A percentile compares a stretch with the other conserved stretches of the same genome.
phyloP scores from a whole-genome alignment of 2,329 filamentous ascomycete genomes.

The Phialocephala sp. region DNA sequence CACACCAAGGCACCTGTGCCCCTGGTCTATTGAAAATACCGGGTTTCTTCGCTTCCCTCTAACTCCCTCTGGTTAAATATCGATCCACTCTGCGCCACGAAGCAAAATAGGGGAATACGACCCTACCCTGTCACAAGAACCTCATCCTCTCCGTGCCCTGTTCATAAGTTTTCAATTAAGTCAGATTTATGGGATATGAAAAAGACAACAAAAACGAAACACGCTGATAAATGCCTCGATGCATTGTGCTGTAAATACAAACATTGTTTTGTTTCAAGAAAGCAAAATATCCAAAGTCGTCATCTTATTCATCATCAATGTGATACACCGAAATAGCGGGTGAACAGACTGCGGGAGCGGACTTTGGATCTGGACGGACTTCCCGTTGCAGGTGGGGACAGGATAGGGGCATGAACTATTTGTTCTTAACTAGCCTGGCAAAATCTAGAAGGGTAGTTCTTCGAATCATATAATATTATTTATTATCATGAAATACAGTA shows the following conservation, averaged over 20 bases:
- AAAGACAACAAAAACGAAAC: neutral
- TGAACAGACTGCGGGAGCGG: neutral
- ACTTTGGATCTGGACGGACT: neutral
- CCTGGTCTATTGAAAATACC: neutral
- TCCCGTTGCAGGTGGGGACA: neutral
- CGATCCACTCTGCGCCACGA: too few relatives aligned
- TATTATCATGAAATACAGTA: constrained; percentile 22
- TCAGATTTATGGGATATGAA: neutral
- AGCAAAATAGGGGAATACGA: too few relatives aligned
- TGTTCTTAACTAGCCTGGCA: neutral
- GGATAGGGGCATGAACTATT: constrained; percentile 3
- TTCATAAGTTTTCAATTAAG: neutral
- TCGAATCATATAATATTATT: constrained; percentile 14
- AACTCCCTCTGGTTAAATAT: too few relatives aligned
- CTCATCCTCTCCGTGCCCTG: neutral
- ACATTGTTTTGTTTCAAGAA: neutral
- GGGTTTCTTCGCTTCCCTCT: too few relatives aligned
- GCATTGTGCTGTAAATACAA: neutral
- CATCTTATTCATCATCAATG: constrained; percentile 9
- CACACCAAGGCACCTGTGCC: neutral
- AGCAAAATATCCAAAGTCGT: constrained; percentile 1
- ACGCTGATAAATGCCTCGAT: neutral
- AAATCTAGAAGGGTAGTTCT: neutral
- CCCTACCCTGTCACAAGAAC: too few relatives aligned
- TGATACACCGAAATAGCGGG: constrained; percentile 10